These are phyloP conservation scores for Epichloe scottii DNA, from an alignment of 2,329 filamentous ascomycete species.

Conservation along the genomic window DNA sequence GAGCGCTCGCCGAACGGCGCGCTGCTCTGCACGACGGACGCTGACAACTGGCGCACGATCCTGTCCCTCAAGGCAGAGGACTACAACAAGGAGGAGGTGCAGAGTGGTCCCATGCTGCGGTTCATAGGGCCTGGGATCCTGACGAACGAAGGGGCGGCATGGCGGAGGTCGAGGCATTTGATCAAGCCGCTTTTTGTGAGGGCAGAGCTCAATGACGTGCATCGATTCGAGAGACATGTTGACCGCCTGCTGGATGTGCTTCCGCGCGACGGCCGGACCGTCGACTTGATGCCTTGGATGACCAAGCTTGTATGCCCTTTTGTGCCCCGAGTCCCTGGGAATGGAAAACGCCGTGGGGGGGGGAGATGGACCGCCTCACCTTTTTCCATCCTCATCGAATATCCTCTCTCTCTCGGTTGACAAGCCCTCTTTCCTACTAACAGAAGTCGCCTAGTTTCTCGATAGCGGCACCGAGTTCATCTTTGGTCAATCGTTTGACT, in stretches of 20 bases:
- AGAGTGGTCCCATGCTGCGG: neutral
- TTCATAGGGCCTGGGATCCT: constrained; percentile 1
- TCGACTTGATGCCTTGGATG: constrained; percentile 1
- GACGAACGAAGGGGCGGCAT: neutral
- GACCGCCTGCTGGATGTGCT: neutral
- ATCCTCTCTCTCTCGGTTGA: neutral
- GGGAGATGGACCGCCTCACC: too few relatives aligned
- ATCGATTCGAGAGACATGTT: constrained; percentile 2
- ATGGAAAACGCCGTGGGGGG: too few relatives aligned
- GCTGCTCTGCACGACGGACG: constrained; percentile 1
- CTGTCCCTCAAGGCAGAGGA: neutral
- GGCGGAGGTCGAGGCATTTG: neutral
- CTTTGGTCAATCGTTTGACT: constrained; percentile 3
- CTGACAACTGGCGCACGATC: constrained; percentile 1
- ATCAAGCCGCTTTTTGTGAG: constrained; percentile 1
- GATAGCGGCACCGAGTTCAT: constrained; percentile 2
- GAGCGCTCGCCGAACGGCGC: constrained; percentile 1
- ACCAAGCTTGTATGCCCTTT: neutral
- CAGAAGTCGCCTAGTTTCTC: neutral
- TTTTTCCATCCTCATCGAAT: neutral
- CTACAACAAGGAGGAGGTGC: neutral
- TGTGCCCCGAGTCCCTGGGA: too few relatives aligned
- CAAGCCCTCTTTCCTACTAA: neutral
- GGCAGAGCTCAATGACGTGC: constrained; percentile 1
- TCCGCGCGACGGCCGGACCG: neutral